Evolutionary conservation across 2,329 filamentous ascomycete genomes (phyloP).

Genomic region (Cladosporium velox): DNA sequence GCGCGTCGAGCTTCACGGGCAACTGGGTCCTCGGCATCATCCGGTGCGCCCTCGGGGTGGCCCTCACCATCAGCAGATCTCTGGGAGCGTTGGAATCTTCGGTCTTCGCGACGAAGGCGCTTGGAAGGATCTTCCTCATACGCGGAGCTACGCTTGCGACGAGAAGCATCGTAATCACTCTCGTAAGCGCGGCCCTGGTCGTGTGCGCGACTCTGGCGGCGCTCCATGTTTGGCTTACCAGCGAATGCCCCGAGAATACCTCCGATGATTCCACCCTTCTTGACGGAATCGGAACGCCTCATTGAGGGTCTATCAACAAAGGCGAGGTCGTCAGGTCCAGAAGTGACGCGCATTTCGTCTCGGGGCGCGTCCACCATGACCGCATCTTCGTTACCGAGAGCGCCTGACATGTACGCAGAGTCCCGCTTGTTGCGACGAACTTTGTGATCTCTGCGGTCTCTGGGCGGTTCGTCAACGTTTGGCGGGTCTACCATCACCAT

Average conservation of each 20-base stretch:
- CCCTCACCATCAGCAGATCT: conserved; percentile 35
- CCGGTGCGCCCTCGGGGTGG: conserved; percentile 30
- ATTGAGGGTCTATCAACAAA: conserved; percentile 56
- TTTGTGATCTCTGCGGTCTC: conserved; percentile 36
- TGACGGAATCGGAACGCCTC: conserved; percentile 63
- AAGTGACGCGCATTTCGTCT: conserved; percentile 46
- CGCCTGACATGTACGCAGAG: conserved; percentile 42
- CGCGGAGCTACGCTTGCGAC: conserved; percentile 36
- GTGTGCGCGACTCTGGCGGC: conserved; percentile 36
- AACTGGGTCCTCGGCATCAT: conserved; percentile 35
- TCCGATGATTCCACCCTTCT: conserved; percentile 58
- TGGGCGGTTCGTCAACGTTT: conserved; percentile 32
- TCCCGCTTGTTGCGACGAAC: conserved; percentile 46
- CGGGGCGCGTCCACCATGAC: conserved; percentile 44
- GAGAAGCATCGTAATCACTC: conserved; percentile 35
- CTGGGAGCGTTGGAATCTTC: conserved; percentile 37
- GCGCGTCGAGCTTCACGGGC: conserved; percentile 35
- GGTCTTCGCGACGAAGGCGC: conserved; percentile 40
- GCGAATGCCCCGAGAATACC: conserved; percentile 51
- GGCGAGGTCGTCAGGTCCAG: conserved; percentile 53
- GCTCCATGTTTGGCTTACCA: conserved; percentile 32
- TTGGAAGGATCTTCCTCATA: conserved; percentile 39
- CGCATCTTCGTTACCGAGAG: conserved; percentile 44
- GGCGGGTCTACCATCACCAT: conserved; percentile 55
- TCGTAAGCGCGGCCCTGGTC: conserved; percentile 37